These are phyloP conservation scores for Penicillium sp. DNA, from an alignment of 2,329 filamentous ascomycete genomes.

Conservation along the genomic window DNA sequence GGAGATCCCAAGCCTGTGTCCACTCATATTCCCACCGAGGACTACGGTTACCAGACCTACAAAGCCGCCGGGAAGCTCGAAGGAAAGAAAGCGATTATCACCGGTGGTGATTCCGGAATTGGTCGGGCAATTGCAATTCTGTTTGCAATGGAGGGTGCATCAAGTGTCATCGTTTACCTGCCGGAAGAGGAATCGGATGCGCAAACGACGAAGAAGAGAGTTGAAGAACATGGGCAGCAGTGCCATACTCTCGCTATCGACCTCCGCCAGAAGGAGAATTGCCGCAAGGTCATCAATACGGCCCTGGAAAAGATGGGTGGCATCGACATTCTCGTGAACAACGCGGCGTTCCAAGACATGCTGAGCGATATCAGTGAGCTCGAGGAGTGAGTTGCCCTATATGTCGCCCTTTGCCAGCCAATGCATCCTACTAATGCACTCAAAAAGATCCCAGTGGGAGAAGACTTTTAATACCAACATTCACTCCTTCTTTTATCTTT, in stretches of 20 bases:
- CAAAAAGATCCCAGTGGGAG: slow-evolving; percentile 67
- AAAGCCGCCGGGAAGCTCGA: slow-evolving; percentile 71
- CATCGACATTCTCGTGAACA: slow-evolving; percentile 67
- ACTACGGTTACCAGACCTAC: slow-evolving; percentile 68
- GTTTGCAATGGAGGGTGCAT: slow-evolving; percentile 77
- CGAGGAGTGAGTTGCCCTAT: slow-evolving; percentile 53
- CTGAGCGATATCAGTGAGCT: slow-evolving; percentile 68
- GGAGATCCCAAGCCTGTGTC: slow-evolving; percentile 57
- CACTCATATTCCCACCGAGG: slow-evolving; percentile 64
- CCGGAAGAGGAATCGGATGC: slow-evolving; percentile 75
- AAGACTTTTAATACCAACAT: slow-evolving; percentile 81
- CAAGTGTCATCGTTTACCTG: slow-evolving; percentile 69
- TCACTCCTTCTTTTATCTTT: slow-evolving; percentile 74
- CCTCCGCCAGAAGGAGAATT: slow-evolving; percentile 63
- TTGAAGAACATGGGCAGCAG: slow-evolving; percentile 64
- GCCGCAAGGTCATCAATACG: slow-evolving; percentile 65
- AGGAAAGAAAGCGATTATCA: slow-evolving; percentile 74
- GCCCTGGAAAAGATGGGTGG: slow-evolving; percentile 64
- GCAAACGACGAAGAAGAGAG: slow-evolving; percentile 66
- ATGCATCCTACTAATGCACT: not conserved
- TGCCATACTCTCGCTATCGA: slow-evolving; percentile 65
- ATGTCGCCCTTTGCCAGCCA: too few relatives aligned
- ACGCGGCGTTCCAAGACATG: slow-evolving; percentile 74
- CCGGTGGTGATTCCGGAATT: slow-evolving; percentile 77
- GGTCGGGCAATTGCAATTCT: slow-evolving; percentile 72